Conservation (phyloP, 179 eudicot species). For the Patellifolia procumbens region DNA sequence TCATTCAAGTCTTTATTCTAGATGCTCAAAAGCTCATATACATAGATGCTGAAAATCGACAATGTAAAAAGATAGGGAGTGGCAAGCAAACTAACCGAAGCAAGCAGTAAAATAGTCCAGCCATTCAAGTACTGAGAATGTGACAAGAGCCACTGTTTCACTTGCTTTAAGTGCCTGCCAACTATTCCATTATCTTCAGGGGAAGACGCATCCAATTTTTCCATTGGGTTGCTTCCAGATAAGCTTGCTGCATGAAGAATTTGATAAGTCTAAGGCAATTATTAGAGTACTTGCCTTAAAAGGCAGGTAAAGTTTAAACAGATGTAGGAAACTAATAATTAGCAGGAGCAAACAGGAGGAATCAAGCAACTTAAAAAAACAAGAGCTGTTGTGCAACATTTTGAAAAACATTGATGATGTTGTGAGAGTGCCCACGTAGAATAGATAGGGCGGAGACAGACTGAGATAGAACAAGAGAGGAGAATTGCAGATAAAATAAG, state of each 20-base stretch:
- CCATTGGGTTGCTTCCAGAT: constrained; percentile 64
- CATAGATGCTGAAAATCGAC: background rate
- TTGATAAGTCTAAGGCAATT: background rate
- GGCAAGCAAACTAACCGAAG: constrained; percentile 72
- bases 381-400: too few species aligned
- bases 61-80: background rate
- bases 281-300: background rate
- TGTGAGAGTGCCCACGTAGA: background rate
- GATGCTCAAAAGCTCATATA: too few species aligned
- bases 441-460: background rate
- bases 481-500: background rate
- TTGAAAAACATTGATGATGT: background rate
- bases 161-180: constrained; percentile 43
- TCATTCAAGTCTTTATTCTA: too few species aligned
- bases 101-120: constrained; percentile 81
- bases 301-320: background rate
- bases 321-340: too few species aligned
- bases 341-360: background rate
- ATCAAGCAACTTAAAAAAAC: background rate
- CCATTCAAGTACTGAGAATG: constrained; percentile 90
- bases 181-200: constrained; percentile 48
- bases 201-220: constrained; percentile 57
- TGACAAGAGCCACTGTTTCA: constrained; percentile 78
- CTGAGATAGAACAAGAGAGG: background rate
- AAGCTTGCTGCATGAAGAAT: constrained; percentile 57